Evolutionary conservation across 2,329 filamentous ascomycete species (phyloP).

Genomic region (Penicillium brevicompactum): DNA sequence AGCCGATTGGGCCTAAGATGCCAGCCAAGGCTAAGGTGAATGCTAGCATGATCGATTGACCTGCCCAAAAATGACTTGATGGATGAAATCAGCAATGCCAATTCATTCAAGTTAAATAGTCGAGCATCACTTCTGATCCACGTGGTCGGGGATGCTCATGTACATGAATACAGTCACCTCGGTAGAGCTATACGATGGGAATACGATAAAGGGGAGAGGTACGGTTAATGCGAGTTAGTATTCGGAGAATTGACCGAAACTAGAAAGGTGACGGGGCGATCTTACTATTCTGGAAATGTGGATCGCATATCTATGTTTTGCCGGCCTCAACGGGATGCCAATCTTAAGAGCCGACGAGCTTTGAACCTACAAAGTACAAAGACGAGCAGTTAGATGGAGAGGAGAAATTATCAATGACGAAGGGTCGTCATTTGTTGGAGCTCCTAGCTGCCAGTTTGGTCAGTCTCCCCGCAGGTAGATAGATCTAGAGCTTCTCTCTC

Average conservation of each 20-base stretch:
- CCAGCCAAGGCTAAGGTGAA: slow-evolving; percentile 7
- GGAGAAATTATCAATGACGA: too few species aligned
- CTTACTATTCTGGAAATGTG: not conserved
- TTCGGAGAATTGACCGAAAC: not conserved
- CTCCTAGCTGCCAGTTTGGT: too few species aligned
- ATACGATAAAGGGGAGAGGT: slow-evolving; percentile 13
- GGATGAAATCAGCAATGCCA: not conserved
- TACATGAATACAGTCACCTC: not conserved
- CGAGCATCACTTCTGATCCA: not conserved
- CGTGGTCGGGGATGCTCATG: not conserved
- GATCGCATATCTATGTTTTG: not conserved
- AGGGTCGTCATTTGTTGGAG: too few species aligned
- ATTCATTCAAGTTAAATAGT: slow-evolving; percentile 1
- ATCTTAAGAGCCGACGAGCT: not conserved
- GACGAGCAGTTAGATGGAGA: not conserved
- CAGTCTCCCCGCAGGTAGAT: too few species aligned
- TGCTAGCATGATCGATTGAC: slow-evolving; percentile 5
- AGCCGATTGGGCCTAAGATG: slow-evolving; percentile 14
- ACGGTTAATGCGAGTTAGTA: not conserved
- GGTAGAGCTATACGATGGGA: slow-evolving; percentile 15
- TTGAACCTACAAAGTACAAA: not conserved
- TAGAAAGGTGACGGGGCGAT: not conserved
- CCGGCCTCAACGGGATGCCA: not conserved
- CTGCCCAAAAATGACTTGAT: not conserved
- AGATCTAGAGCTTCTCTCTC: too few species aligned